A percentile compares a stretch with the other conserved stretches of the same genome.
These are phyloP conservation scores for Butyriboletus loyo DNA, from an alignment of 768 basidiomycete species.

Conservation along the genomic window DNA sequence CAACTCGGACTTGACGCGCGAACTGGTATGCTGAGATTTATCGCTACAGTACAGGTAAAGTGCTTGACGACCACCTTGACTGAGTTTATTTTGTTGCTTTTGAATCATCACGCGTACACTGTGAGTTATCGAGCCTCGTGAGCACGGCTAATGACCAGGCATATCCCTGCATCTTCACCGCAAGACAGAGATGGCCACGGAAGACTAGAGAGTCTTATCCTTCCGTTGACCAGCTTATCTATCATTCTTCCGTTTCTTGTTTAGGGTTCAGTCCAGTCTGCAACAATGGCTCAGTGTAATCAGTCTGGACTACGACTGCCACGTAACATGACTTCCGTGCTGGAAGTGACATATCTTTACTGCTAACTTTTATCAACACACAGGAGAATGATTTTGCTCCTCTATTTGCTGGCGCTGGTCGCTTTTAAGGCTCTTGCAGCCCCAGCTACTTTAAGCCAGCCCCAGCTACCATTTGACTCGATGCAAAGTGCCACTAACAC, in stretches of 20 bases:
- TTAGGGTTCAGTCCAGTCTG: neutral
- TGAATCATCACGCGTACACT: neutral
- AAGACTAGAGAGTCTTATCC: neutral
- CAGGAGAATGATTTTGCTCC: constrained; percentile 5
- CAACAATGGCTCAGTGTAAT: constrained; percentile 1
- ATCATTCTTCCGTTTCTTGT: neutral
- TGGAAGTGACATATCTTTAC: neutral
- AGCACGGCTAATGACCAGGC: neutral
- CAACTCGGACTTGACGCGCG: neutral
- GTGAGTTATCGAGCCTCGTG: neutral
- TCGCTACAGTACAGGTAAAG: neutral
- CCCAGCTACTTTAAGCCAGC: constrained; percentile 9
- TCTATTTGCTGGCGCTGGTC: constrained; percentile 18
- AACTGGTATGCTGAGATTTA: neutral
- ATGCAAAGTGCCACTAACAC: neutral
- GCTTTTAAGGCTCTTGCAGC: constrained; percentile 4
- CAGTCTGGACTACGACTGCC: constrained; percentile 7
- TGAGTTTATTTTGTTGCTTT: neutral
- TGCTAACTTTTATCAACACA: neutral
- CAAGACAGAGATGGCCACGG: neutral
- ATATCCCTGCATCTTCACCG: neutral
- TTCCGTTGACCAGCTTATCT: neutral
- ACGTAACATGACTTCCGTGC: neutral
- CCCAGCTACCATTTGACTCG: neutral
- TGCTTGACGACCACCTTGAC: neutral